Evolutionary conservation across 352 stramenopile species (phyloP).

Genomic region (Phytopythium kandeliae): DNA sequence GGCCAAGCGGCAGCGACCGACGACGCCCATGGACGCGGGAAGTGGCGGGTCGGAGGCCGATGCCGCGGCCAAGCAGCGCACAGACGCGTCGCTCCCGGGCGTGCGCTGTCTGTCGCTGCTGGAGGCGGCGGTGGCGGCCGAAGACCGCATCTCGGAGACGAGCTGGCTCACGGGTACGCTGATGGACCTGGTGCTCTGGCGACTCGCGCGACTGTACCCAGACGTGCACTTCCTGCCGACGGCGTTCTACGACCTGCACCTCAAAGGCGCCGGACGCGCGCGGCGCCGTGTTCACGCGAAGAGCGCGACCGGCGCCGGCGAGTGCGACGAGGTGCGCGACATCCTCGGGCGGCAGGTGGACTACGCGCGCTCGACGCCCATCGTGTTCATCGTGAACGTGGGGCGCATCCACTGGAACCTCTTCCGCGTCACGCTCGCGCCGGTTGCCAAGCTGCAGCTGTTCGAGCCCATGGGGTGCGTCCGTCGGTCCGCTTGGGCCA

Average conservation of each 20-base stretch:
- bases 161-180: conserved; percentile 82
- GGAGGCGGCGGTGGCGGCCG: conserved; percentile 43
- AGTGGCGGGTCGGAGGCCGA: neutral
- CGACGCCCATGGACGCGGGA: neutral
- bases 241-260: conserved; percentile 73
- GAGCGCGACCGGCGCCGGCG: neutral
- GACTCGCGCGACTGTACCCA: conserved; percentile 69
- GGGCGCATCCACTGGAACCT: conserved; percentile 87
- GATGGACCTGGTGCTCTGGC: conserved; percentile 82
- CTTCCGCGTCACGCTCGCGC: conserved; percentile 70
- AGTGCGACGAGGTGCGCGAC: conserved; percentile 45
- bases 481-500: neutral
- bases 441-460: conserved; percentile 67
- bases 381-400: conserved; percentile 84
- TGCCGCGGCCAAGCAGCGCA: neutral
- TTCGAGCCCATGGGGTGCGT: conserved; percentile 86
- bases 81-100: neutral
- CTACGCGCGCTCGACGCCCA: conserved; percentile 39
- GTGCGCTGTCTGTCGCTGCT: conserved; percentile 20
- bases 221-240: conserved; percentile 78
- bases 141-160: conserved; percentile 66
- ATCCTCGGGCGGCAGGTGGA: conserved; percentile 64
- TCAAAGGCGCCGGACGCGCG: conserved; percentile 20
- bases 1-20: conserved; percentile 4
- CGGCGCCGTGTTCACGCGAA: conserved; percentile 8